Base-by-base conservation (phyloP, 1,284 basidiomycete genomes). In the Prillingera fragicola region DNA sequence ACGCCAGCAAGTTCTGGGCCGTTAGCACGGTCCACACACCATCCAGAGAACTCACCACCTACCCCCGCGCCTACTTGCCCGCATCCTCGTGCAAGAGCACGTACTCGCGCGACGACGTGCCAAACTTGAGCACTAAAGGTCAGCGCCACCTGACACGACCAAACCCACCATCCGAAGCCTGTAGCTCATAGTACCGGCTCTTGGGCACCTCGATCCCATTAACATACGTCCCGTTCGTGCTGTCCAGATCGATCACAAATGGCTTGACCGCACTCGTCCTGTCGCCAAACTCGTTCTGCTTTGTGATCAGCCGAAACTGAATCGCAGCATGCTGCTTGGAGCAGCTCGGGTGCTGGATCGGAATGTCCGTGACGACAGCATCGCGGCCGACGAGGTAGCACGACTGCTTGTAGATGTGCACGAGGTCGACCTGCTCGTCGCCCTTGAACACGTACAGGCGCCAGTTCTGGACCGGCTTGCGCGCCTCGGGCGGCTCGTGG, bases 291-390 rank as follows among this genome's bases (percentile, higher is more conserved):
- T 97, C 90, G 66, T 94, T 87, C 60, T 84, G 86, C 59, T 86
- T 82, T 52, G 80, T 80, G 3, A 94, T 78, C 60, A 85, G 83
- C 18, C 94, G 85, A 73, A 86, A 91, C 73, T 99, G 95, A 28
- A 98, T 84, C 4, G 84, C 95, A 18, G 94, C 92, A 63, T 99
- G 95, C 67, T 99, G 95, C 67, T 99, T 99, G 1, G 94, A 98
- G 57, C 87, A 91, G 5, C 92, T 97, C 1, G 92, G 91, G 66
- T 99, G 94, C 49, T 94, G 90, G 29, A 96, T 73, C 2, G 85
- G 78, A 50, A 98, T 87, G 63, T 98, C 95, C 31, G 83, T 83
- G 25, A 78, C 87, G 17, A 85, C 74, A 21, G 81, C 79, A 64
- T 99, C 95, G 53, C 94, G 76, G 1, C 94, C 95, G 49, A 96